These are phyloP conservation scores for Moricandia arvensis DNA, from an alignment of 345 rosid species.

Conservation along the genomic window DNA sequence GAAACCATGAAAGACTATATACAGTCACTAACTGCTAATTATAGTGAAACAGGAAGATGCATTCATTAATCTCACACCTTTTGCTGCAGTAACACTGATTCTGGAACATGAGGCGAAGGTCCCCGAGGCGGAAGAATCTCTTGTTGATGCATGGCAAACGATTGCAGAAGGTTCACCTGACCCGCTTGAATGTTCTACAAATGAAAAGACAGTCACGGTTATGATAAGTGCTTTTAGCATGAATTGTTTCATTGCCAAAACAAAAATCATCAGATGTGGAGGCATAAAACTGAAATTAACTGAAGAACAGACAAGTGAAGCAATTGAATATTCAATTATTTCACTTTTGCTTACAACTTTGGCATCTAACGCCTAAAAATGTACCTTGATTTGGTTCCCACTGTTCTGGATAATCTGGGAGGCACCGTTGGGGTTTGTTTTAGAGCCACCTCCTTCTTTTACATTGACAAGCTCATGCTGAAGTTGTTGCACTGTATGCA, in stretches of 20 bases:
- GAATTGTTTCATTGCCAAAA: not conserved
- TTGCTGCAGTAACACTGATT: constrained; percentile 52
- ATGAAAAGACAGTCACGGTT: not conserved
- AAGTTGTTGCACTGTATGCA: constrained; percentile 84
- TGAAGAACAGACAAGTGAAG: not conserved
- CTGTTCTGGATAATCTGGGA: constrained; percentile 56
- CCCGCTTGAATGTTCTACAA: constrained; percentile 64
- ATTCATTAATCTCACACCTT: constrained; percentile 45
- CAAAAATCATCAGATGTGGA: not conserved
- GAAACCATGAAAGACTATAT: not conserved
- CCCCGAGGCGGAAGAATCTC: constrained; percentile 61
- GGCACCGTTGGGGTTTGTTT: constrained; percentile 48
- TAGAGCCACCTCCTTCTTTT: constrained; percentile 66
- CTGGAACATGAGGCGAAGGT: constrained; percentile 61
- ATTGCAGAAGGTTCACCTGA: constrained; percentile 71
- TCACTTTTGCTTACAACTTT: not conserved
- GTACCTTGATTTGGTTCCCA: constrained; percentile 51
- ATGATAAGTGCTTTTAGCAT: constrained; percentile 1
- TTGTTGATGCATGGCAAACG: constrained; percentile 76
- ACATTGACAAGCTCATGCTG: constrained; percentile 75
- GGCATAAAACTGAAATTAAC: not conserved
- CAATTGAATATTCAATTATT: not conserved
- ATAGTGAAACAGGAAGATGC: not conserved
- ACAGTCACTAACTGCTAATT: not conserved
- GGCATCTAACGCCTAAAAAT: not conserved